Evolutionary conservation across 1,284 basidiomycete genomes (phyloP), one percentile per base, ranked within the genome.

Genomic region (Apiotrichum brassicae): DNA sequence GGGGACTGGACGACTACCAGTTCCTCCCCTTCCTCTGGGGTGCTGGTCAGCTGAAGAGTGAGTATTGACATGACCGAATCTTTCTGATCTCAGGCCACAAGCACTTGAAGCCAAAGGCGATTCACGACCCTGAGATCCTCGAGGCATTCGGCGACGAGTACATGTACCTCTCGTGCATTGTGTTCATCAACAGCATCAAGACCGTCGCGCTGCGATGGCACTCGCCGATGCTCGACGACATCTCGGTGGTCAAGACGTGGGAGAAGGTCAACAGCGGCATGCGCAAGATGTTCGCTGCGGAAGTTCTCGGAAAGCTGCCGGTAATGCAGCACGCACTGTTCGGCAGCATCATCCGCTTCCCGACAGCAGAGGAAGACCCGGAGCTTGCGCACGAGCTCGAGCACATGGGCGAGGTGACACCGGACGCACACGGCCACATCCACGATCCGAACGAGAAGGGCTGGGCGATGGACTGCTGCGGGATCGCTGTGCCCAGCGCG

Each of bases 181-280:
- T 83, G 46, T 97, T 97, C 71, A 97, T 97, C 75, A 97, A 97
- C 72, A 91, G 89, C 16, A 89, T 95, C 64, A 97, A 98, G 72
- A 93, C 92, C 0, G 92, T 92, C 0, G 92, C 90, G 0, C 77
- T 98, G 3, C 80, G 93, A 43, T 98, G 94, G 95, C 95, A 98
- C 74, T 97, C 91, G 1, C 95, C 94, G 0, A 98, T 98, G 94
- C 80, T 98, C 12, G 91, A 97, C 67, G 94, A 97, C 68, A 98
- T 98, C 54, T 94, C 91, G 0, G 90, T 85, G 4, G 94, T 95
- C 48, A 95, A 93, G 74, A 87, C 89, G 2, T 97, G 93, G 93
- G 84, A 87, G 65, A 97, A 97, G 71, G 91, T 97, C 57, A 97
- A 98, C 70, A 75, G 79, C n/a, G 95, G 94, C 11, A 97, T 98